Evolutionary conservation across 805 yeast genomes (phyloP).

Genomic region (Kodamaea hsintzibuensis): DNA sequence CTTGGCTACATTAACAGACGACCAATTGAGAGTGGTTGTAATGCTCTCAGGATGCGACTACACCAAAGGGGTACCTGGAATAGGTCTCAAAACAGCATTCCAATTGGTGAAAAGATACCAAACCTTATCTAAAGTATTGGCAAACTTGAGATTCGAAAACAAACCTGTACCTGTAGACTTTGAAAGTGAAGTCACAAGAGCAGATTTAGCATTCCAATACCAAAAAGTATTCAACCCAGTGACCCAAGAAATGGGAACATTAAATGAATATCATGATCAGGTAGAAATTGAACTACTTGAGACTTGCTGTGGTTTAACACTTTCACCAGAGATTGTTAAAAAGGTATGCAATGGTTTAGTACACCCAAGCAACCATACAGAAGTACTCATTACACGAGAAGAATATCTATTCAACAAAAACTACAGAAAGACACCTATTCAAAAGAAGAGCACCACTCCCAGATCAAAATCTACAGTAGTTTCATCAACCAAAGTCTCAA

Average conservation of each 20-base stretch:
- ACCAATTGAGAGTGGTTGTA: conserved; percentile 73
- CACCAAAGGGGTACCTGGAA: conserved; percentile 77
- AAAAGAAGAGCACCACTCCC: not conserved
- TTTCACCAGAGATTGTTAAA: conserved; percentile 49
- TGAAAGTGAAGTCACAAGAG: conserved; percentile 59
- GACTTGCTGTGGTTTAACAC: conserved; percentile 47
- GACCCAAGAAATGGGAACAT: conserved; percentile 47
- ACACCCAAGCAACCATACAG: conserved; percentile 59
- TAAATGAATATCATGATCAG: conserved; percentile 50
- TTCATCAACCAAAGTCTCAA: not conserved
- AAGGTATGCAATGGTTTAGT: conserved; percentile 64
- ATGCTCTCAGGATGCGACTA: conserved; percentile 96
- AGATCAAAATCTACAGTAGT: not conserved
- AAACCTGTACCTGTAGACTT: conserved; percentile 60
- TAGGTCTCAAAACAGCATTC: conserved; percentile 81
- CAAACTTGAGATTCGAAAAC: conserved; percentile 60
- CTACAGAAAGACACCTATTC: conserved; percentile 4
- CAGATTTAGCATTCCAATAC: conserved; percentile 76
- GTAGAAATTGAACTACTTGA: conserved; percentile 38
- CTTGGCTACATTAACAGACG: conserved; percentile 50
- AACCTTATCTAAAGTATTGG: conserved; percentile 55
- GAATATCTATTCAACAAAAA: conserved; percentile 22
- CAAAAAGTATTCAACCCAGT: conserved; percentile 85
- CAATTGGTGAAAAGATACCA: conserved; percentile 52
- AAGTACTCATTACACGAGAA: conserved; percentile 49